Evolutionary conservation across 2,329 filamentous ascomycete species (phyloP).

Genomic region (Penicillium palitans): DNA sequence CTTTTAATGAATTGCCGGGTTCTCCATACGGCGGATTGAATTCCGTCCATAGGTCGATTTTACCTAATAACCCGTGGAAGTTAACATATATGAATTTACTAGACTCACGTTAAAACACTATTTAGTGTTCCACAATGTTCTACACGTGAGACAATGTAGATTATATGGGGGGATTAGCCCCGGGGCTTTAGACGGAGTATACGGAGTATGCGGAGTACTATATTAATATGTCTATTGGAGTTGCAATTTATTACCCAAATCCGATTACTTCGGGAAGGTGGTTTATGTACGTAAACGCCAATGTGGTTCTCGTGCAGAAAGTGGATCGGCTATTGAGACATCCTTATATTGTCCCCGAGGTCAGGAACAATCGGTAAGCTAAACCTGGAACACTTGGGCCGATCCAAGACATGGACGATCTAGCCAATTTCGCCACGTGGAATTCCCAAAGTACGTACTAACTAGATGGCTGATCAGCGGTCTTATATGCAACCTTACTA

Average conservation of each 20-base stretch:
- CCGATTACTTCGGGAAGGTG: not conserved
- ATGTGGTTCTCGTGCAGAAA: not conserved
- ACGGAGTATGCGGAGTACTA: too few species aligned
- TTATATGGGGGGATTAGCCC: not conserved
- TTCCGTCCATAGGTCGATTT: not conserved
- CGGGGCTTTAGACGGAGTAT: too few species aligned
- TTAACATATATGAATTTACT: not conserved
- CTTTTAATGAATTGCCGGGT: not conserved
- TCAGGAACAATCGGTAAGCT: constrained; percentile 1
- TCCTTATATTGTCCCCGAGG: not conserved
- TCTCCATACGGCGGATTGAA: too few species aligned
- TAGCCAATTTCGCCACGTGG: constrained; percentile 8
- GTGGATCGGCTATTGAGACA: not conserved
- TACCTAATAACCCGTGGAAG: not conserved
- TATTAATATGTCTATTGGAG: too few species aligned
- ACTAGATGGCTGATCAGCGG: not conserved
- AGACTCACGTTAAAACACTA: not conserved
- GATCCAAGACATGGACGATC: not conserved
- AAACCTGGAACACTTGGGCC: not conserved
- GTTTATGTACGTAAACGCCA: not conserved
- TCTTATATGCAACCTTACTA: not conserved
- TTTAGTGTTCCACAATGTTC: not conserved
- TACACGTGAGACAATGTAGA: not conserved
- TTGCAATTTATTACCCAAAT: not conserved
- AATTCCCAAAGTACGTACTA: not conserved